A percentile compares a stretch with the other conserved stretches of the same genome.
These are phyloP conservation scores for Raphanus hybrid DNA, from an alignment of 441 rosid species.

Conservation along the genomic window DNA sequence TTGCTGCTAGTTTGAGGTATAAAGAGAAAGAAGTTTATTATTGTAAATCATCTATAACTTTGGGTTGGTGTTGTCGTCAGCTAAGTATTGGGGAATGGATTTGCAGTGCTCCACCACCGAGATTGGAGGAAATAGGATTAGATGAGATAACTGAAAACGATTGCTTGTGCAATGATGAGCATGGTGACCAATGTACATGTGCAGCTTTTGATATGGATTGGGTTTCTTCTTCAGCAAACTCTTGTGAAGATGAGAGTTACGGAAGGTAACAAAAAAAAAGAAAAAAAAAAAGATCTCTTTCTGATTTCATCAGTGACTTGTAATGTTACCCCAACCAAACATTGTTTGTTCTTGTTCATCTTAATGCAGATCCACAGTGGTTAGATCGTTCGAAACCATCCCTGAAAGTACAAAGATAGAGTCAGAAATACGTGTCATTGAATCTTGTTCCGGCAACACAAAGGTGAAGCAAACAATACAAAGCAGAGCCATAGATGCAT, in stretches of 20 bases:
- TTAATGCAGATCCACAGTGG: constrained; percentile 58
- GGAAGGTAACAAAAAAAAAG: constrained; percentile 53
- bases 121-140: constrained; percentile 55
- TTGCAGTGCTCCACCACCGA: constrained; percentile 38
- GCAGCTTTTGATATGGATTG: constrained; percentile 86
- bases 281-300: neutral
- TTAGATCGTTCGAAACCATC: constrained; percentile 61
- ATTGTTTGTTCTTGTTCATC: neutral
- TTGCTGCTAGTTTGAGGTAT: constrained; percentile 58
- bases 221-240: constrained; percentile 95
- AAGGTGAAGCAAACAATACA: constrained; percentile 47
- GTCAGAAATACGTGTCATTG: constrained; percentile 49
- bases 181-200: constrained; percentile 70
- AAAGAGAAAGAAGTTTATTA: neutral
- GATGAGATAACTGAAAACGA: constrained; percentile 56
- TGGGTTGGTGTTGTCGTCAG: constrained; percentile 4
- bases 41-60: neutral
- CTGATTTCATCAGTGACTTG: neutral
- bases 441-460: constrained; percentile 49
- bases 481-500: neutral
- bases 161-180: constrained; percentile 59
- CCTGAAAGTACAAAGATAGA: constrained; percentile 49
- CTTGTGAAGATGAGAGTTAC: constrained; percentile 82
- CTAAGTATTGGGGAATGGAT: constrained; percentile 25
- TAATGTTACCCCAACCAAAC: constrained; percentile 4